These are phyloP conservation scores for Mycena chlorophos DNA, from an alignment of 768 basidiomycete species.

Conservation along the genomic window DNA sequence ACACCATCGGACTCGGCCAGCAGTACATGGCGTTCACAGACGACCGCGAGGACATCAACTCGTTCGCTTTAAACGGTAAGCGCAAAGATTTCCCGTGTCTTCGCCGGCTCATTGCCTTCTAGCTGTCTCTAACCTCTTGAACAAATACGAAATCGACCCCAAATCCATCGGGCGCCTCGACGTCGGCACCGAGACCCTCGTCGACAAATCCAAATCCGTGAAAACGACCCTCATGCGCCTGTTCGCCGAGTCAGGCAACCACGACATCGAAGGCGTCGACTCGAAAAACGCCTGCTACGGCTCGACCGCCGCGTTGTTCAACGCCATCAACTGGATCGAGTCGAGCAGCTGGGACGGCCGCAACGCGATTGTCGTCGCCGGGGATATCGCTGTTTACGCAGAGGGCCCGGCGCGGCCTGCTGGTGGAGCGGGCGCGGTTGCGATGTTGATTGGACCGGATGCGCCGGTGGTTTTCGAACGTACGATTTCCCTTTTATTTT, in stretches of 20 bases:
- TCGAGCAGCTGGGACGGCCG: constrained; percentile 95
- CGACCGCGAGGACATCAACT: constrained; percentile 99
- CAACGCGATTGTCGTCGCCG: constrained; percentile 94
- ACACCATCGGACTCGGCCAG: constrained; percentile 98
- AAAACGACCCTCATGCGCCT: constrained; percentile 99
- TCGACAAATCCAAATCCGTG: constrained; percentile 98
- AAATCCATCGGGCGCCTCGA: constrained; percentile 96
- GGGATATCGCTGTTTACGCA: constrained; percentile 97
- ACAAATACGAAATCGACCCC: constrained; percentile 95
- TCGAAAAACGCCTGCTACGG: constrained; percentile 99
- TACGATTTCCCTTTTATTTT: constrained; percentile 56
- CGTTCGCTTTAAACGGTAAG: constrained; percentile 90
- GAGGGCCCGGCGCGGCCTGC: constrained; percentile 93
- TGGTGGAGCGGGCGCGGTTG: constrained; percentile 94
- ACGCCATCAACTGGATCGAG: constrained; percentile 98
- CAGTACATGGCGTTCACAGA: constrained; percentile 99
- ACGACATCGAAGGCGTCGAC: constrained; percentile 97
- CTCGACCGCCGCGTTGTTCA: constrained; percentile 97
- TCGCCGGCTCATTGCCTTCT: constrained; percentile 10
- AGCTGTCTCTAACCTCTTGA: constrained; percentile 83
- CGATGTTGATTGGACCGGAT: constrained; percentile 93
- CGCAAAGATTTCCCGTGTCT: not conserved
- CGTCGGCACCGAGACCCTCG: constrained; percentile 98
- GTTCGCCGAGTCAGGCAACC: constrained; percentile 89
- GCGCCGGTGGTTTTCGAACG: constrained; percentile 94